phyloP scores from a whole-genome alignment of 768 basidiomycete genomes.

The Tulasnella sp. region DNA sequence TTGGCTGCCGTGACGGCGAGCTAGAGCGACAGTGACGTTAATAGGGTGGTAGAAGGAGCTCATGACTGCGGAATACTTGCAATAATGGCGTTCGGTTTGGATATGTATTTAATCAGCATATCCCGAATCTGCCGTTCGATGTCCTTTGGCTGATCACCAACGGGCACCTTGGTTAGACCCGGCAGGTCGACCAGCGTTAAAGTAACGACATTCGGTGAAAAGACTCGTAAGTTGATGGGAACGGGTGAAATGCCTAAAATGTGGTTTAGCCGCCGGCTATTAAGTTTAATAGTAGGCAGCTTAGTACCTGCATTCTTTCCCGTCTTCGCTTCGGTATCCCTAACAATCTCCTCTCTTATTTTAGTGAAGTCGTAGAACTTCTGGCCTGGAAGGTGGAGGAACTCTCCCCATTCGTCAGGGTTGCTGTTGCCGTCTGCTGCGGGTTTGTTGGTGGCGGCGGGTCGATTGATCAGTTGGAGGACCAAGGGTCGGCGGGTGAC shows the following conservation, averaged over 20 bases:
- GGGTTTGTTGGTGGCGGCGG: conserved; percentile 35
- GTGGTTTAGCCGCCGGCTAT: background rate
- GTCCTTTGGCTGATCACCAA: conserved; percentile 93
- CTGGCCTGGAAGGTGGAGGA: conserved; percentile 91
- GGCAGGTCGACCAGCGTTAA: conserved; percentile 97
- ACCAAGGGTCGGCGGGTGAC: conserved; percentile 96
- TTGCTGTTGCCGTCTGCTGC: conserved; percentile 69
- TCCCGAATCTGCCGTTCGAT: conserved; percentile 97
- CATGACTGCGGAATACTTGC: background rate
- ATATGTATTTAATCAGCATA: conserved; percentile 94
- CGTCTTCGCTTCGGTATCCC: conserved; percentile 97
- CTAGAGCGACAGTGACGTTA: background rate
- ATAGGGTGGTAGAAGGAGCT: background rate
- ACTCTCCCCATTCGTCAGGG: conserved; percentile 97
- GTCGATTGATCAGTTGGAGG: conserved; percentile 89
- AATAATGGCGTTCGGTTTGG: conserved; percentile 88
- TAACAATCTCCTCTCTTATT: conserved; percentile 93
- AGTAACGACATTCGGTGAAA: conserved; percentile 94
- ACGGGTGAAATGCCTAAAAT: conserved; percentile 84
- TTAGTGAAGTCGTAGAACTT: conserved; percentile 97
- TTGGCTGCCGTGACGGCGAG: conserved; percentile 96
- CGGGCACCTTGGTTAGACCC: conserved; percentile 90
- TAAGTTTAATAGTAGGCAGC: background rate
- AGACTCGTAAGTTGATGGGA: conserved; percentile 96
- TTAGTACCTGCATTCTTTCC: conserved; percentile 79